phyloP scores from a whole-genome alignment of 1,139 yeast species.

The Scheffersomyces lignicola region DNA sequence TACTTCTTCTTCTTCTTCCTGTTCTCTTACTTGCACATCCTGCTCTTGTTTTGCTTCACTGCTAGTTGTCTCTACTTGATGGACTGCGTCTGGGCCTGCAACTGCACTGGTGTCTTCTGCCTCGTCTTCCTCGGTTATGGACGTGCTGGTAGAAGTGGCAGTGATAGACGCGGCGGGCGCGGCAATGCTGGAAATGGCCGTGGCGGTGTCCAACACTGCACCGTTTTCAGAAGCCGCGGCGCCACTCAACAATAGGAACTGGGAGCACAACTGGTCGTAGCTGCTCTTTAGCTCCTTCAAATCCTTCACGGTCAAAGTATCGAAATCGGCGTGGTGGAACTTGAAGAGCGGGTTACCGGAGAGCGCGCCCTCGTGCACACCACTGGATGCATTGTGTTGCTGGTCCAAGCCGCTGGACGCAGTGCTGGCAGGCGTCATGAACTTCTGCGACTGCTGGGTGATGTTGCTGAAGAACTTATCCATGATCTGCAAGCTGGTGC shows the following conservation, averaged over 20 bases:
- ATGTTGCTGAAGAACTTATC: slow-evolving; percentile 47
- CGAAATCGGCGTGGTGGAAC: slow-evolving; percentile 37
- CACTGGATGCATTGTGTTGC: too few relatives aligned
- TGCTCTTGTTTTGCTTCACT: too few relatives aligned
- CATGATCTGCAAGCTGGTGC: slow-evolving; percentile 45
- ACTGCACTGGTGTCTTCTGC: slow-evolving; percentile 7
- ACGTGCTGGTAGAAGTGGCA: not conserved
- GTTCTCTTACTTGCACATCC: too few relatives aligned
- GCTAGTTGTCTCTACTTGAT: too few relatives aligned
- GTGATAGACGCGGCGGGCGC: not conserved
- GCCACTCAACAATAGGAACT: slow-evolving; percentile 5
- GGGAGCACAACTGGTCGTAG: slow-evolving; percentile 40
- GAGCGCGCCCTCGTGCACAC: too few relatives aligned
- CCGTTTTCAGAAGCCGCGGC: not conserved
- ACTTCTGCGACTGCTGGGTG: slow-evolving; percentile 8
- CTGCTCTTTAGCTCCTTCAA: slow-evolving; percentile 31
- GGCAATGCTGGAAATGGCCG: not conserved
- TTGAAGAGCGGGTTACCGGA: slow-evolving; percentile 9
- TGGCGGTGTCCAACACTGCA: not conserved
- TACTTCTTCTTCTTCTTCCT: not conserved
- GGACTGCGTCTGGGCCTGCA: slow-evolving; percentile 4
- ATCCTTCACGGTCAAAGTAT: slow-evolving; percentile 36
- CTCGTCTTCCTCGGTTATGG: slow-evolving; percentile 3
- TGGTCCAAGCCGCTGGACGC: not conserved
- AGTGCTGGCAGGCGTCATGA: not conserved